Base-by-base conservation (phyloP, 768 basidiomycete species). In the Boletus subparvulus region DNA sequence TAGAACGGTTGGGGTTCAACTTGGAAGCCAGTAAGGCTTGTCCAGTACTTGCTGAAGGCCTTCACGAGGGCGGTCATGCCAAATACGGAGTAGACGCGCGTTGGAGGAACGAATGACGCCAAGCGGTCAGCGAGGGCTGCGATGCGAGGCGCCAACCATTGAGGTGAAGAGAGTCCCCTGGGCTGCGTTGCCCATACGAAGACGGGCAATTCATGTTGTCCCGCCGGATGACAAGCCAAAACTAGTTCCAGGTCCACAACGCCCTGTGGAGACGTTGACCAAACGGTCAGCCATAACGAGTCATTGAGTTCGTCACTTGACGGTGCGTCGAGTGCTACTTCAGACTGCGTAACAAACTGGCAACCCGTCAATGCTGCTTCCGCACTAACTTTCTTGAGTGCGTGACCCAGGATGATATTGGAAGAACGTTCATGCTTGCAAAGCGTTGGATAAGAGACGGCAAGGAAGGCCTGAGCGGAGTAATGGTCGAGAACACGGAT, bases 401-500 rank as follows among this genome's bases (percentile, higher is more conserved):
- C 82, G 48, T 80, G 79, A 1, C 79, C 81, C 3, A 83, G 67
- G 47, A 85, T 76, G 48, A 83, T 78, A 55, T 84, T 83, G 21
- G 81, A 72, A 2, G 80, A 78, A 26, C 71, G 73, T 61, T 83
- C 81, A 45, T 82, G 70, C 30, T 64, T 67, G 36, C 68, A 70
- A 44, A 83, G 73, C 8, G 75, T 74, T 21, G 76, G 75, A 55
- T 77, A 76, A 14, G 78, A 66, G 30, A 68, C 68, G 4, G 72
- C 60, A 30, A 83, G 73, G 56, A 81, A 80, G 42, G 75, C 69
- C 44, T 64, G 68, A 19, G 79, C 72, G 51, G 74, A 65, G 52
- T 65, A 56, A 60, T 82, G 80, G 56, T 76, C 71, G 43, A 77
- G 60, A 50, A 80, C 60, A 24, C 73, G 42, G 36, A 70, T 54